A percentile compares a stretch with the other conserved stretches of the same genome.
Evolutionary conservation across 164 flowering plant genomes (phyloP).

Genomic region (Taxillus chinensis): DNA sequence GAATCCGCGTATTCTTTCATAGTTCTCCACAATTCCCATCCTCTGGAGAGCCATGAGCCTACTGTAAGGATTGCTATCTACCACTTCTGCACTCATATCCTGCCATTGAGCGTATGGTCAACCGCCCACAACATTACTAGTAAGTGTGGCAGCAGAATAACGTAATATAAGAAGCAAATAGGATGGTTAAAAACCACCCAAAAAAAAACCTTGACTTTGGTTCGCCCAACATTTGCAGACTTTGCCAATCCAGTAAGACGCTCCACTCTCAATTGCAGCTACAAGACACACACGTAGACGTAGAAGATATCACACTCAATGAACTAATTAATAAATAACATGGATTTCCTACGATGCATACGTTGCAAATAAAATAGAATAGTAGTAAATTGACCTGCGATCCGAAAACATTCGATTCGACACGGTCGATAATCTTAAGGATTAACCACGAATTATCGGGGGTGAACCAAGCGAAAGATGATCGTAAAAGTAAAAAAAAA

Average conservation of each 20-base stretch:
- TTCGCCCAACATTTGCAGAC: conserved; percentile 37
- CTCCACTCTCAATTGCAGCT: conserved; percentile 55
- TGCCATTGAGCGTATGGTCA: conserved; percentile 16
- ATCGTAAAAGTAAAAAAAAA: neutral
- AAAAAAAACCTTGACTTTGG: conserved; percentile 65
- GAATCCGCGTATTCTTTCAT: conserved; percentile 83
- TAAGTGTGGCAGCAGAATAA: no score
- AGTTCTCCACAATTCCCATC: conserved; percentile 95
- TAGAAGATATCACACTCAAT: no score
- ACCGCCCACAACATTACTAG: no score
- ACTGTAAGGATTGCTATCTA: conserved; percentile 95
- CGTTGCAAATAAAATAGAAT: no score
- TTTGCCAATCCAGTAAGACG: conserved; percentile 33
- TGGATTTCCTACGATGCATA: no score
- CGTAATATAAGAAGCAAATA: neutral
- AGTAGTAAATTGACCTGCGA: no score
- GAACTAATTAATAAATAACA: no score
- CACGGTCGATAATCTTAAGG: no score
- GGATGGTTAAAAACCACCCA: neutral
- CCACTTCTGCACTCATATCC: conserved; percentile 98
- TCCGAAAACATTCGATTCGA: no score
- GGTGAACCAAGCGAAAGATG: neutral
- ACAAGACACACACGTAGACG: conserved; percentile 10
- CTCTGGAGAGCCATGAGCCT: conserved; percentile 98
- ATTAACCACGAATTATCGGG: no score